Conservation (phyloP, 2,329 filamentous ascomycete genomes). For the Epichloe gansuensis region DNA sequence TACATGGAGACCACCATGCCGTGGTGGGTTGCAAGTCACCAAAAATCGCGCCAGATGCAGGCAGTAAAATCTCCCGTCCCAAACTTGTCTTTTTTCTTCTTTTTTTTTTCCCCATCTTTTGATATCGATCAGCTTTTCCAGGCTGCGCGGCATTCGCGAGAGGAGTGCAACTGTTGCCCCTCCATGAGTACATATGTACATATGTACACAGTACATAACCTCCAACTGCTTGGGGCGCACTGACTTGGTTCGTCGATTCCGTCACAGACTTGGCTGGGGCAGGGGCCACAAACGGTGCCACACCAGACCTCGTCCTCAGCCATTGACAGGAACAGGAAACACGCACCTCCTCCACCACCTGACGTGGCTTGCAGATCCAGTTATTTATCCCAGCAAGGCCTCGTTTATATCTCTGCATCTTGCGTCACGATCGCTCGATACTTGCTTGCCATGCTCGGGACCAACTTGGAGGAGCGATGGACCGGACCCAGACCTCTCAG, state of each 20-base stretch:
- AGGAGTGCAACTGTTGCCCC: no score
- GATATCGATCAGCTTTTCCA: neutral
- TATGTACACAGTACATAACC: no score
- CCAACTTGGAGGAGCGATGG: neutral
- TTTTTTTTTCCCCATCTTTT: no score
- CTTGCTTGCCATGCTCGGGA: neutral
- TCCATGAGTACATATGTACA: no score
- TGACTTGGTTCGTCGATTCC: neutral
- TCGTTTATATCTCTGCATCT: neutral
- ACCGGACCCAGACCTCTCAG: neutral
- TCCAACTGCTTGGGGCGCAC: no score
- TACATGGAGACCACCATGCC: no score
- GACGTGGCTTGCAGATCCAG: conserved; percentile 5
- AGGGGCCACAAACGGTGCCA: neutral
- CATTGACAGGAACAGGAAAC: neutral
- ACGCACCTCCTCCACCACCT: neutral
- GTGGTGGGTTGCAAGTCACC: no score
- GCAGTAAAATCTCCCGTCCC: no score
- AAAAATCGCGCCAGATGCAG: no score
- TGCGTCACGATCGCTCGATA: neutral
- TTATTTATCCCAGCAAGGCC: neutral
- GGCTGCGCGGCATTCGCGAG: neutral
- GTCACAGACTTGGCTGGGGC: neutral
- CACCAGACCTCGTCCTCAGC: neutral
- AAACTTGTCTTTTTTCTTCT: no score